These are phyloP conservation scores for Xerocomus brunneocitrinus DNA, from an alignment of 768 basidiomycete species.

Conservation along the genomic window DNA sequence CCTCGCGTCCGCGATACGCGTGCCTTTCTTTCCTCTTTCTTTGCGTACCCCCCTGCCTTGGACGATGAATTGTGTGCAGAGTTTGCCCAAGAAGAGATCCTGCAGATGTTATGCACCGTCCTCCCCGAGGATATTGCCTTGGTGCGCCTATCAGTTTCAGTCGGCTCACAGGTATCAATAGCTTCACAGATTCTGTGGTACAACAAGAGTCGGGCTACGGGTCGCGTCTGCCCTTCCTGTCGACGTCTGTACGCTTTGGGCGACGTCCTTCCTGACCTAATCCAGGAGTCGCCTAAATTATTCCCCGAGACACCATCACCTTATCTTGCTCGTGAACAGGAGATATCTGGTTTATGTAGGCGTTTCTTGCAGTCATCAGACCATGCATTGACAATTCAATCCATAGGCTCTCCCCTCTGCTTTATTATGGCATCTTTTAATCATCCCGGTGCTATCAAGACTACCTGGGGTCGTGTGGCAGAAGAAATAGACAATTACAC, in stretches of 20 bases:
- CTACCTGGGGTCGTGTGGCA: slow-evolving; percentile 63
- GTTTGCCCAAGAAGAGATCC: slow-evolving; percentile 70
- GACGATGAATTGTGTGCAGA: slow-evolving; percentile 70
- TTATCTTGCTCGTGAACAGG: slow-evolving; percentile 54
- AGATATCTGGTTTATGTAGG: slow-evolving; percentile 75
- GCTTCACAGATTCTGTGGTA: slow-evolving; percentile 68
- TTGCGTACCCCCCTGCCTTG: slow-evolving; percentile 59
- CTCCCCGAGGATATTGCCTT: slow-evolving; percentile 69
- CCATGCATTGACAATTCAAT: slow-evolving; percentile 1
- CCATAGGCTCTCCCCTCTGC: slow-evolving; percentile 69
- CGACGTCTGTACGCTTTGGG: slow-evolving; percentile 67
- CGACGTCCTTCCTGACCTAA: slow-evolving; percentile 53
- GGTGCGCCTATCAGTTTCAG: slow-evolving; percentile 38
- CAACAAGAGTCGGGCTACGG: slow-evolving; percentile 69
- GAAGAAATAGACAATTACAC: slow-evolving; percentile 65
- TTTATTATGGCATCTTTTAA: slow-evolving; percentile 68
- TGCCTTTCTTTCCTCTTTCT: slow-evolving; percentile 63
- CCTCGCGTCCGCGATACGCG: slow-evolving; percentile 66
- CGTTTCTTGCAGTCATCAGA: slow-evolving; percentile 3
- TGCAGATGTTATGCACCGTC: slow-evolving; percentile 66
- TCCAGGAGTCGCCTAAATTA: slow-evolving; percentile 22
- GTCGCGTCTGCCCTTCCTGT: slow-evolving; percentile 77
- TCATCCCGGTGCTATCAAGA: slow-evolving; percentile 58
- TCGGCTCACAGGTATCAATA: background rate
- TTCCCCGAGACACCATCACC: slow-evolving; percentile 29